Base-by-base conservation (phyloP, 257 asterid genomes). In the Anisodus acutangulus region DNA sequence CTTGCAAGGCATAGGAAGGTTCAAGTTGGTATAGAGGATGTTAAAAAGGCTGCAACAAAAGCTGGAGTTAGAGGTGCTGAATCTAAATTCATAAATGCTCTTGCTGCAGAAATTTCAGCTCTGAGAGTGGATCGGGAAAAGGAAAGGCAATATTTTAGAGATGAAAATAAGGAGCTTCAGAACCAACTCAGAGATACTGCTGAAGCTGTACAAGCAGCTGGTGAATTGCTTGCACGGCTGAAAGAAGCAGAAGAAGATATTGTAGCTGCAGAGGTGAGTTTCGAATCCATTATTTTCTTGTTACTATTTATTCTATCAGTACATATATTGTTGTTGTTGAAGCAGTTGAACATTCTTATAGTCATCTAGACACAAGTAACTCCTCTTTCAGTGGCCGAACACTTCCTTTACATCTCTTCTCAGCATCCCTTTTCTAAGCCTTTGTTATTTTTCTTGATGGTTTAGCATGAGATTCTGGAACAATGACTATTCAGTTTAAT, bases 141-240 rank as follows among this genome's bases (percentile, higher is more conserved):
- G 88, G 99, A 97, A 89, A 92, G 94, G 64, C 90, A 92, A 13
- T 94, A 90, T 78, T 91, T 92, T 79, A 90, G 92, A 89, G 98
- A 93, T 85, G 99, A 97, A 89, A 97, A 86, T 80, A 93, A 84
- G 87, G 97, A 93, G 84, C 98, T 97, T 84, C 98, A 97, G 88
- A 93, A 94, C 53, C 99, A 97, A 87, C 88, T 97, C 82, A 90
- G 97, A 90, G 99, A 97, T 90, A 97, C 99, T 76, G 97, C 98
- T 57, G 99, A 97, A 91, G 99, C 99, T 49, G 98, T 97, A 85
- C 95, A 97, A 88, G 99, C 99, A 70, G 98, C 99, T 78, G 96
- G 97, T 67, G 99, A 97, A 87, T 89, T 97, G 74, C 96, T 97
- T 82, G 96, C 94, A 74, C 93, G 98, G 87, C 98, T 97, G 86